These are phyloP conservation scores for Fusarium nanum DNA, from an alignment of 2,329 filamentous ascomycete species.

Conservation along the genomic window DNA sequence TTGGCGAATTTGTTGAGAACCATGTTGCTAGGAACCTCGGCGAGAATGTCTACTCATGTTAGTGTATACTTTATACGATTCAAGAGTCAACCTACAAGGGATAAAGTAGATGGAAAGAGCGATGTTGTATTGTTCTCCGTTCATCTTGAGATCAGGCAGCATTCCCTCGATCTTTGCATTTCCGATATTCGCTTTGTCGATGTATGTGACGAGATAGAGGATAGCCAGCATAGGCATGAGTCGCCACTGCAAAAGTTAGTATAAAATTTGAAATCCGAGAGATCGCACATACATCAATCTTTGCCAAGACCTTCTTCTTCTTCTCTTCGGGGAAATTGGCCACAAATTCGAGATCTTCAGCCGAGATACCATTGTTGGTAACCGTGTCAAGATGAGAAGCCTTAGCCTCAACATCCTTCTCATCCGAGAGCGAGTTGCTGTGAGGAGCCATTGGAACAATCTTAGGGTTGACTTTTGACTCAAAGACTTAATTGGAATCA, in stretches of 20 bases:
- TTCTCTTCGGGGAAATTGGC: constrained; percentile 37
- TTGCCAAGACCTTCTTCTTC: constrained; percentile 37
- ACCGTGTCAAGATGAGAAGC: constrained; percentile 21
- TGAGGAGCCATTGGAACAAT: constrained; percentile 16
- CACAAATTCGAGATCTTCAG: constrained; percentile 37
- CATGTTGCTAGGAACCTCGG: constrained; percentile 36
- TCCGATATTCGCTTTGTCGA: constrained; percentile 36
- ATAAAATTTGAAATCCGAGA: rapidly evolving
- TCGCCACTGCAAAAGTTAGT: constrained; percentile 11
- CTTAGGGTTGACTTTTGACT: too few relatives aligned
- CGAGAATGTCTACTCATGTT: constrained; percentile 14
- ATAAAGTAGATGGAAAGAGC: constrained; percentile 35
- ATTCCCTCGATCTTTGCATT: constrained; percentile 37
- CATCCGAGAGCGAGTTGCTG: constrained; percentile 16
- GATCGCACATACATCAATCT: constrained; percentile 22
- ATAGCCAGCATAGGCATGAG: constrained; percentile 32
- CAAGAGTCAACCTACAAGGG: background rate
- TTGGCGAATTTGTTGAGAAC: constrained; percentile 33
- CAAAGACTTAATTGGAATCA: background rate
- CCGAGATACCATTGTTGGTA: constrained; percentile 11
- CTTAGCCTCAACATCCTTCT: constrained; percentile 37
- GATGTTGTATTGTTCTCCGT: constrained; percentile 32
- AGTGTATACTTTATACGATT: rapidly evolving
- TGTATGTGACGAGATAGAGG: constrained; percentile 31
- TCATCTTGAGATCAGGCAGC: constrained; percentile 26